phyloP scores from a whole-genome alignment of 441 rosid species.

The Populus hybrid region DNA sequence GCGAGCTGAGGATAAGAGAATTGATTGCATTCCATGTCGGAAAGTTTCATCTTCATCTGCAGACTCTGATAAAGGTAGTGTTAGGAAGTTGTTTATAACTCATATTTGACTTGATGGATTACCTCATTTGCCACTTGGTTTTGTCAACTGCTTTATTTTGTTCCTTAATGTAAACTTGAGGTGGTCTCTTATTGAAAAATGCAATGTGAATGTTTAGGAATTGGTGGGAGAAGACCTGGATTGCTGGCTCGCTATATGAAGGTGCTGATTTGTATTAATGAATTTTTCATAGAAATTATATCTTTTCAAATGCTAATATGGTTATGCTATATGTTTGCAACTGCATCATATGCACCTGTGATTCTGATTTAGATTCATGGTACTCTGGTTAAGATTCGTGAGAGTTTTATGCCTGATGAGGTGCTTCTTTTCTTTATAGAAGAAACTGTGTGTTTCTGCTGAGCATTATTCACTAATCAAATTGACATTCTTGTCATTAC shows the following conservation, averaged over 20 bases:
- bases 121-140: not conserved
- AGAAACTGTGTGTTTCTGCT: not conserved
- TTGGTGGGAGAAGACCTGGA: conserved; percentile 62
- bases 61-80: conserved; percentile 60
- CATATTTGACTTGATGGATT: not conserved
- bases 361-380: not conserved
- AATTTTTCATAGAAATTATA: not conserved
- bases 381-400: not conserved
- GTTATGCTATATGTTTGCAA: not conserved
- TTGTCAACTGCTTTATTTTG: conserved; percentile 2
- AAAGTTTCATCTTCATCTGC: conserved; percentile 50
- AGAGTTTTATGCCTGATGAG: not conserved
- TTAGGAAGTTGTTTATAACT: not conserved
- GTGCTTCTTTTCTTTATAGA: not conserved
- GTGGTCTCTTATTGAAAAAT: conserved; percentile 26
- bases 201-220: conserved; percentile 47
- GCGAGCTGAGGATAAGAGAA: conserved; percentile 72
- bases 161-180: conserved; percentile 6
- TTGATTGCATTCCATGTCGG: conserved; percentile 94
- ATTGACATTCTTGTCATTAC: conserved; percentile 19
- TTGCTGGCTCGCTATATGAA: conserved; percentile 89
- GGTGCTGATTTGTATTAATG: conserved; percentile 39
- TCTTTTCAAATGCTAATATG: not conserved
- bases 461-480: conserved; percentile 10
- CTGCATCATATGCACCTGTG: not conserved